phyloP scores from a whole-genome alignment of 1,139 yeast species.

The Geotrichum bryndzae region DNA sequence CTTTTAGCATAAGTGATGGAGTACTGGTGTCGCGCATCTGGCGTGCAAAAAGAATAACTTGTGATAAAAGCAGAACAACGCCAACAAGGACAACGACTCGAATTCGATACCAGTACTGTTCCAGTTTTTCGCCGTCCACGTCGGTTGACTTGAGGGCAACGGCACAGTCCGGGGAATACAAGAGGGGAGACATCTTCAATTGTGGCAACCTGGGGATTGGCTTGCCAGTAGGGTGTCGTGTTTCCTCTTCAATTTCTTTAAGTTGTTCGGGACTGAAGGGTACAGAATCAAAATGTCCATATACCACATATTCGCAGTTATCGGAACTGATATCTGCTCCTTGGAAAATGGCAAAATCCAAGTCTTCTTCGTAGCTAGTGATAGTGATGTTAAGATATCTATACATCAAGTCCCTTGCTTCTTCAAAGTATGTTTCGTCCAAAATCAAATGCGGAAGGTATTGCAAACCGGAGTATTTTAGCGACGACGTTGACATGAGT shows the following conservation, averaged over 20 bases:
- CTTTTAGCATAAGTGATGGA: constrained; percentile 69
- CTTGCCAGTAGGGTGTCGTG: constrained; percentile 63
- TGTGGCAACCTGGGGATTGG: constrained; percentile 61
- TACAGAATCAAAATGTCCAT: constrained; percentile 62
- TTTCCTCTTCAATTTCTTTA: constrained; percentile 61
- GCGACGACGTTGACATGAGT: constrained; percentile 57
- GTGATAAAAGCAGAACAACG: constrained; percentile 43
- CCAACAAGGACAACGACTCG: constrained; percentile 36
- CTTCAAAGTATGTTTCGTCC: constrained; percentile 41
- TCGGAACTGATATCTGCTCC: constrained; percentile 26
- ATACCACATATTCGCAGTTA: constrained; percentile 67
- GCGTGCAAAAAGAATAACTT: constrained; percentile 47
- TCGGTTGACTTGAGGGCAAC: constrained; percentile 42
- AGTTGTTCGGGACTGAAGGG: constrained; percentile 49
- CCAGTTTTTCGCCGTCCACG: constrained; percentile 55
- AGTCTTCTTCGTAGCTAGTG: constrained; percentile 24
- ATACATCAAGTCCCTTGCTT: constrained; percentile 38
- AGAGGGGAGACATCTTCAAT: constrained; percentile 49
- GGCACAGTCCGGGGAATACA: constrained; percentile 91
- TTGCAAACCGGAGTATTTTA: constrained; percentile 62
- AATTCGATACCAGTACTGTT: constrained; percentile 42
- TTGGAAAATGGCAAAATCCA: constrained; percentile 24
- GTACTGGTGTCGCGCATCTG: constrained; percentile 71
- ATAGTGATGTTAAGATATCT: constrained; percentile 41
- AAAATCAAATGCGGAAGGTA: constrained; percentile 48